A percentile compares a stretch with the other conserved stretches of the same genome.
phyloP scores from a whole-genome alignment of 2,329 filamentous ascomycete species.

The Phialophora chinensis region DNA sequence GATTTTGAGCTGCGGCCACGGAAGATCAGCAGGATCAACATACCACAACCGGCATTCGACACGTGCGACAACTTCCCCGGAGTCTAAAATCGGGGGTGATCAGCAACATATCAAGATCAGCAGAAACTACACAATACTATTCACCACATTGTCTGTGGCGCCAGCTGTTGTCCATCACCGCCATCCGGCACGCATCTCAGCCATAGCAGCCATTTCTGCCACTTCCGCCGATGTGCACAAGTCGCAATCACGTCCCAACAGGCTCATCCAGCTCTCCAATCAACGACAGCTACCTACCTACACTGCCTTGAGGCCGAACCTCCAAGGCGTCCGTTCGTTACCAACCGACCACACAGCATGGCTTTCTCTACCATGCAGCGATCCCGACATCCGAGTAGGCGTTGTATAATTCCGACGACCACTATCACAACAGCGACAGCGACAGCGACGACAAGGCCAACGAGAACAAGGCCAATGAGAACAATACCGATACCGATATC shows the following conservation, averaged over 20 bases:
- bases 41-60: constrained; percentile 15
- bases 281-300: neutral
- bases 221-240: constrained; percentile 8
- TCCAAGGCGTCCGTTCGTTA: constrained; percentile 21
- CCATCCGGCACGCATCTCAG: neutral
- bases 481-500: neutral
- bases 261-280: neutral
- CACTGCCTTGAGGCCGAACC: constrained; percentile 8
- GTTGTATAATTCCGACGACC: neutral
- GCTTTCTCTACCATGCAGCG: constrained; percentile 24
- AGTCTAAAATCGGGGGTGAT: constrained; percentile 25
- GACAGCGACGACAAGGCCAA: neutral
- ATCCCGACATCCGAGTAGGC: constrained; percentile 40
- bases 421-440: neutral
- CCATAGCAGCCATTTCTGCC: neutral
- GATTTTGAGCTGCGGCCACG: constrained; percentile 1
- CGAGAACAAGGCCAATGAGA: neutral
- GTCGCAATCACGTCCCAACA: neutral
- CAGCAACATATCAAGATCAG: constrained; percentile 19
- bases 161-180: neutral
- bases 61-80: constrained; percentile 29
- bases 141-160: neutral
- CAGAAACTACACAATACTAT: neutral
- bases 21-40: constrained; percentile 37
- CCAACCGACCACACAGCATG: constrained; percentile 6